Conservation (phyloP, 2,329 filamentous ascomycete species). For the Penicillium psychrosexuale region DNA sequence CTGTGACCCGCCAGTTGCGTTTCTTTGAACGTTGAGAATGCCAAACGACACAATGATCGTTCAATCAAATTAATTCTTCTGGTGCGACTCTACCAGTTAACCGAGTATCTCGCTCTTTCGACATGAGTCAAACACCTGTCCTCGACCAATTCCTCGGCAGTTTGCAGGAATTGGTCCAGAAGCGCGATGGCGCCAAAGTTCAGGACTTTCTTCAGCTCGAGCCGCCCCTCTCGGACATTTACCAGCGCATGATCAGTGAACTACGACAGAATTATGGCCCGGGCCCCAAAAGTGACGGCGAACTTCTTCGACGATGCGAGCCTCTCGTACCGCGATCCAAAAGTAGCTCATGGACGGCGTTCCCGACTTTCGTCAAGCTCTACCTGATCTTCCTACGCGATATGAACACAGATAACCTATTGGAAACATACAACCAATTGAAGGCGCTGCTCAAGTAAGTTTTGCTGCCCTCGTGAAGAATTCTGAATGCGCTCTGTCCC, state of each 20-base stretch:
- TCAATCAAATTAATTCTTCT: neutral
- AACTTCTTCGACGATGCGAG: conserved; percentile 57
- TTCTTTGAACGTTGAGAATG: neutral
- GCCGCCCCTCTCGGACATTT: conserved; percentile 64
- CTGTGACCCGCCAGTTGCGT: neutral
- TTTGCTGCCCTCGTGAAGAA: neutral
- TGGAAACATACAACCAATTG: conserved; percentile 71
- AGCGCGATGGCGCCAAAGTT: conserved; percentile 63
- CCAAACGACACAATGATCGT: neutral
- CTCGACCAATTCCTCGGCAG: conserved; percentile 66
- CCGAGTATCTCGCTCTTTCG: neutral
- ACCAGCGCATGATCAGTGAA: conserved; percentile 65
- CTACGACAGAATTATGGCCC: conserved; percentile 59
- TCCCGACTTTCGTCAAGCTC: conserved; percentile 74
- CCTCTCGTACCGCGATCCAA: conserved; percentile 61
- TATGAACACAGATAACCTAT: conserved; percentile 70
- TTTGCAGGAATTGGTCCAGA: conserved; percentile 60
- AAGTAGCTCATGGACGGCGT: conserved; percentile 70
- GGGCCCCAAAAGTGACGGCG: conserved; percentile 52
- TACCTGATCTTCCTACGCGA: conserved; percentile 81
- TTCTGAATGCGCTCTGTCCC: neutral
- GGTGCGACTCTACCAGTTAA: neutral
- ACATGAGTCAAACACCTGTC: conserved; percentile 53
- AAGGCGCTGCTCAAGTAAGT: conserved; percentile 71
- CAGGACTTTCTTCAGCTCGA: conserved; percentile 72